A percentile compares a stretch with the other conserved stretches of the same genome.
Evolutionary conservation across 257 asterid genomes (phyloP).

Genomic region (Scutellaria minor): DNA sequence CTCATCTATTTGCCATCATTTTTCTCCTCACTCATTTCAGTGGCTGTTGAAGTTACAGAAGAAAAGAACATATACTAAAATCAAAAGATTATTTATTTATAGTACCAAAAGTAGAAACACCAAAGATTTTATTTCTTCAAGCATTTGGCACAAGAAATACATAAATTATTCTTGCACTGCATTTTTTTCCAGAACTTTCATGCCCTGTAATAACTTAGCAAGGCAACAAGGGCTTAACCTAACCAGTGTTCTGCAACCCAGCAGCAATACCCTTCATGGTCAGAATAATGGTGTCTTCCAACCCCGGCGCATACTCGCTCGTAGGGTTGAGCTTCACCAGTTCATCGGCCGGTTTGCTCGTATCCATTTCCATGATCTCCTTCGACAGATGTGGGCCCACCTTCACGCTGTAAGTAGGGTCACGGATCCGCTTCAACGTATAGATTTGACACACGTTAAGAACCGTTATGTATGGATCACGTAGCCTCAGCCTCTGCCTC

Average conservation of each 20-base stretch:
- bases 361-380: conserved; percentile 64
- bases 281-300: conserved; percentile 89
- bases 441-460: conserved; percentile 78
- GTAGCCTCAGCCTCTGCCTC: conserved; percentile 86
- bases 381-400: conserved; percentile 70
- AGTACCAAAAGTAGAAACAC: too few relatives aligned
- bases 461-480: conserved; percentile 83
- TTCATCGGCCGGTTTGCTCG: conserved; percentile 79
- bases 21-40: neutral
- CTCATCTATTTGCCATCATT: neutral
- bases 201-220: neutral
- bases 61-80: neutral
- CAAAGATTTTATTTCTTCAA: neutral
- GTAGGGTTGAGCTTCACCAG: conserved; percentile 80
- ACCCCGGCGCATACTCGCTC: conserved; percentile 88
- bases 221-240: neutral
- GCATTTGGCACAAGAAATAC: neutral
- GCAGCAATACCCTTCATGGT: conserved; percentile 98
- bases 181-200: neutral
- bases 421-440: conserved; percentile 82
- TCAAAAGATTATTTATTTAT: too few relatives aligned
- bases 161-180: neutral
- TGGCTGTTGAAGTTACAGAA: neutral
- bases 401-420: conserved; percentile 67
- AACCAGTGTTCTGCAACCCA: conserved; percentile 93